Evolutionary conservation across 2,329 filamentous ascomycete genomes (phyloP).

Genomic region (Emericellopsis atlantica): DNA sequence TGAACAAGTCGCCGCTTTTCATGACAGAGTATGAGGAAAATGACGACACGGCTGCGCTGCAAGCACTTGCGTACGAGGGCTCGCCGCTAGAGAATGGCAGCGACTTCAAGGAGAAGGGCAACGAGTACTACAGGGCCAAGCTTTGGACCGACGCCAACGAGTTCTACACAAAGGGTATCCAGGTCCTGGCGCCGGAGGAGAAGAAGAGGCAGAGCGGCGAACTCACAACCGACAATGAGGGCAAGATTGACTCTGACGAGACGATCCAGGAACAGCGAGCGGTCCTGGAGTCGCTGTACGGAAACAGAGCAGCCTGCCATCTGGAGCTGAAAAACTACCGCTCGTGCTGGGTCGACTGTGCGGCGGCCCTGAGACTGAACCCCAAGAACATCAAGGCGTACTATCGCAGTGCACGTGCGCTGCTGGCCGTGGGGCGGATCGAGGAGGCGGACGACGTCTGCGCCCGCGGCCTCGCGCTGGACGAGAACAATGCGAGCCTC

Average conservation of each 20-base stretch:
- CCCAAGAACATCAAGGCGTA: conserved; percentile 76
- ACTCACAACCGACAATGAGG: conserved; percentile 14
- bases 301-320: conserved; percentile 84
- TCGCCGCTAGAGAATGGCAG: conserved; percentile 69
- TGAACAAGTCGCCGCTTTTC: conserved; percentile 66
- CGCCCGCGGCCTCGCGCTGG: conserved; percentile 59
- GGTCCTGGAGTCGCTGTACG: conserved; percentile 64
- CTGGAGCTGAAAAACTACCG: conserved; percentile 83
- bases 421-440: conserved; percentile 67
- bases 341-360: conserved; percentile 75
- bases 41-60: conserved; percentile 70
- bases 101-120: conserved; percentile 85
- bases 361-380: conserved; percentile 66
- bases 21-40: conserved; percentile 93
- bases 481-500: conserved; percentile 56
- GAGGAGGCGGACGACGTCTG: conserved; percentile 72
- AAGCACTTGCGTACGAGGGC: conserved; percentile 86
- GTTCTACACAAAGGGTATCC: conserved; percentile 81
- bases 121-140: conserved; percentile 68
- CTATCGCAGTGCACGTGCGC: conserved; percentile 71
- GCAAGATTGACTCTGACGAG: conserved; percentile 30
- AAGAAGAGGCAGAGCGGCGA: conserved; percentile 32
- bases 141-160: conserved; percentile 75
- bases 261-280: conserved; percentile 46
- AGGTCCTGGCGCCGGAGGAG: conserved; percentile 55